Percentiles rank a stretch among this genome's conserved stretches.
These are phyloP conservation scores for Phaffia australis DNA, from an alignment of 768 basidiomycete species.

Conservation along the genomic window DNA sequence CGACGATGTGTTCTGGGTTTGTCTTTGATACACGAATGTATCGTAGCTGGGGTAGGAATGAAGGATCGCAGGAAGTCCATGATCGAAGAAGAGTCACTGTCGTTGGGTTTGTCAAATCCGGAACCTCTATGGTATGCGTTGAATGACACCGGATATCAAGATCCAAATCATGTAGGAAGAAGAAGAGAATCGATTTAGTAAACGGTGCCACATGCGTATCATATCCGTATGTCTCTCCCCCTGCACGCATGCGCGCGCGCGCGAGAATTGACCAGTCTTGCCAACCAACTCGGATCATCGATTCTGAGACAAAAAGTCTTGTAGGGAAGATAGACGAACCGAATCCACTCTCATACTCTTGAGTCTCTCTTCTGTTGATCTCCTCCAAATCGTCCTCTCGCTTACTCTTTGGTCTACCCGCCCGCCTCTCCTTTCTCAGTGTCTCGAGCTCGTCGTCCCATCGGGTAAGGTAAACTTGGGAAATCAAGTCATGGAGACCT, in stretches of 20 bases:
- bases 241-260: too few relatives aligned
- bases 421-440: conserved; percentile 31
- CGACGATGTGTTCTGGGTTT: conserved; percentile 18
- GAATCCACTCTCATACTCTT: conserved; percentile 36
- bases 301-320: background rate
- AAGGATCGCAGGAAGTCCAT: conserved; percentile 31
- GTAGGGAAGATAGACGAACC: conserved; percentile 28
- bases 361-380: conserved; percentile 30
- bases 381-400: conserved; percentile 36
- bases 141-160: background rate
- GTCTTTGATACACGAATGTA: conserved; percentile 21
- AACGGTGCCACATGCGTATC: too few relatives aligned
- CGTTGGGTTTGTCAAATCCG: conserved; percentile 36
- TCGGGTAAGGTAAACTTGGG: conserved; percentile 34
- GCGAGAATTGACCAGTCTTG: too few relatives aligned
- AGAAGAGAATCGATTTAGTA: too few relatives aligned
- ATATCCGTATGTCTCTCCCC: too few relatives aligned
- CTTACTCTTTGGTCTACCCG: conserved; percentile 36
- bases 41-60: conserved; percentile 19
- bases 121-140: conserved; percentile 30
- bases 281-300: background rate
- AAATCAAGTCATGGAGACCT: conserved; percentile 32
- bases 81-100: conserved; percentile 33
- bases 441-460: conserved; percentile 33
- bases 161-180: too few relatives aligned